Conservation (phyloP, 768 basidiomycete genomes). For the Podaxis carcinomalis region DNA sequence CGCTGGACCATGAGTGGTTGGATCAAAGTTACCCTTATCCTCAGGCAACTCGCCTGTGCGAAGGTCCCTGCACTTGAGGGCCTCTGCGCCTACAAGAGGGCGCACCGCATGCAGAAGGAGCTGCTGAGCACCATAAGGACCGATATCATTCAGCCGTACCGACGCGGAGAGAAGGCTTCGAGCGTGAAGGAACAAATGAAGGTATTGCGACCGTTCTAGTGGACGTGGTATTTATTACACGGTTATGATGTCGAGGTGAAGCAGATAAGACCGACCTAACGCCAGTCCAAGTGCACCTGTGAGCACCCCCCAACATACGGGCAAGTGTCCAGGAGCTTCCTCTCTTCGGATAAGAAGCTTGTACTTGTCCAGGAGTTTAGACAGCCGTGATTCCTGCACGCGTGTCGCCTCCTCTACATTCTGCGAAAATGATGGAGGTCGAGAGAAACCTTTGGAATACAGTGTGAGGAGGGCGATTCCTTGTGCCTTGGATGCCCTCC, state of each 20-base stretch:
- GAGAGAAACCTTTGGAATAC: constrained; percentile 76
- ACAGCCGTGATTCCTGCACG: constrained; percentile 17
- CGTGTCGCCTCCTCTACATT: constrained; percentile 19
- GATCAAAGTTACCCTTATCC: constrained; percentile 28
- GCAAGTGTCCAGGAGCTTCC: constrained; percentile 75
- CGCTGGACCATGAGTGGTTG: constrained; percentile 55
- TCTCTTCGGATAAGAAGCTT: constrained; percentile 67
- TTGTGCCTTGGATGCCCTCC: constrained; percentile 86
- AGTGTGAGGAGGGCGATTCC: constrained; percentile 90
- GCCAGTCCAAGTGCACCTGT: constrained; percentile 72
- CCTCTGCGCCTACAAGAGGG: constrained; percentile 59
- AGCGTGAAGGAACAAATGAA: constrained; percentile 92
- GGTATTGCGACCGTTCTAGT: constrained; percentile 78
- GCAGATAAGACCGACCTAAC: constrained; percentile 44
- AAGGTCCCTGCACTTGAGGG: constrained; percentile 38
- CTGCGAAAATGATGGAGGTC: constrained; percentile 35
- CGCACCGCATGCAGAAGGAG: constrained; percentile 70
- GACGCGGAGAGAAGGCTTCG: constrained; percentile 88
- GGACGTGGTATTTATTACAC: not conserved
- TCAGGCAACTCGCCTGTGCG: constrained; percentile 38
- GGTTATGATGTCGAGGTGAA: not conserved
- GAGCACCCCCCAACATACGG: constrained; percentile 87
- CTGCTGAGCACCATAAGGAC: constrained; percentile 91
- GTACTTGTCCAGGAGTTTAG: constrained; percentile 54
- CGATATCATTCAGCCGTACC: constrained; percentile 86